A percentile compares a stretch with the other conserved stretches of the same genome.
Conservation (phyloP, 176 grass and related monocot genomes). For the Tuctoria greenei region DNA sequence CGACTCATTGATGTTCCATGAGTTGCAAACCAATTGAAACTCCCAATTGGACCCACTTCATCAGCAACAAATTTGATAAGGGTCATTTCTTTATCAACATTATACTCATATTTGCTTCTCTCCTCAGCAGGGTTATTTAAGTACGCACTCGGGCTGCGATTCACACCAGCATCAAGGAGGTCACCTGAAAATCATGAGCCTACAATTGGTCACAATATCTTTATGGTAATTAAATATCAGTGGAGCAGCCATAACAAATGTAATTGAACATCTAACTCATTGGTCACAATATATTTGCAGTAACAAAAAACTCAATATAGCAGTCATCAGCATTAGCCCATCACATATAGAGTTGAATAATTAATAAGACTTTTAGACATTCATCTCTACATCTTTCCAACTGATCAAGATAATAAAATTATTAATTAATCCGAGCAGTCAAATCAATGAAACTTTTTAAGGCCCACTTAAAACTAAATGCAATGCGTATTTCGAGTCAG, state of each 20-base stretch:
- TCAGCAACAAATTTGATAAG: constrained; percentile 90
- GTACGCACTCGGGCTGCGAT: constrained; percentile 69
- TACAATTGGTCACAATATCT: not conserved
- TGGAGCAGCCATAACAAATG: constrained; percentile 5
- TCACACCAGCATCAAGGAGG: constrained; percentile 54
- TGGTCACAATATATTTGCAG: not conserved
- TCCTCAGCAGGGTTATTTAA: constrained; percentile 86
- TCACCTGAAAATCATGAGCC: constrained; percentile 35
- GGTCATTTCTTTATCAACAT: constrained; percentile 96
- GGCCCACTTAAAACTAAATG: constrained; percentile 19
- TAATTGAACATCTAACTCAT: constrained; percentile 11
- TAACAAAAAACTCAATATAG: too few relatives aligned
- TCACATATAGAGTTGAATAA: not conserved
- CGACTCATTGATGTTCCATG: constrained; percentile 99
- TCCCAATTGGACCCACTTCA: constrained; percentile 72
- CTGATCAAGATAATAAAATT: constrained; percentile 4
- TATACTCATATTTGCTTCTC: constrained; percentile 64
- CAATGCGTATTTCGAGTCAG: not conserved
- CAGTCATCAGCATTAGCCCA: not conserved
- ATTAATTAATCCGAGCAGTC: not conserved
- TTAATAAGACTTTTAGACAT: not conserved
- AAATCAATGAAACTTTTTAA: constrained; percentile 21
- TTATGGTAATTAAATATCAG: constrained; percentile 18
- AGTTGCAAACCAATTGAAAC: constrained; percentile 98
- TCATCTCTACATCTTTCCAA: constrained; percentile 4